Conservation (phyloP, 2,329 filamentous ascomycete species). For the Pseudopyrenochaeta lycopersici region DNA sequence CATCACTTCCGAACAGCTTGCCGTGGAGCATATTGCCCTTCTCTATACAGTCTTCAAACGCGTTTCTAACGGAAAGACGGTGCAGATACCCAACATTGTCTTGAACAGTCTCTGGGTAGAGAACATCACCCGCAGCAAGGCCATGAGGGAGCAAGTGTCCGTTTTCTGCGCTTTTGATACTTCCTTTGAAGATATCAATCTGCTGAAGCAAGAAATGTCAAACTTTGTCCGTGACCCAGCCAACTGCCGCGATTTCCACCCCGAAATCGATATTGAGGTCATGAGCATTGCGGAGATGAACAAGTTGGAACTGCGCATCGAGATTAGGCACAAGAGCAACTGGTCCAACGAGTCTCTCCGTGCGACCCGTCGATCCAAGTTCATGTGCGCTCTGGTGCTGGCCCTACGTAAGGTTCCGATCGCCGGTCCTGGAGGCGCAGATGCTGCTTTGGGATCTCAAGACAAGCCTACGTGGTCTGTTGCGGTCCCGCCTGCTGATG, state of each 20-base stretch:
- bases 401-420: conserved; percentile 90
- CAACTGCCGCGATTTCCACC: conserved; percentile 90
- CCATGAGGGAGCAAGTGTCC: conserved; percentile 86
- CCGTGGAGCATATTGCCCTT: conserved; percentile 93
- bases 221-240: conserved; percentile 83
- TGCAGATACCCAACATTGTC: conserved; percentile 87
- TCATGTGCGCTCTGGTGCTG: conserved; percentile 91
- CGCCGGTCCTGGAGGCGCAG: conserved; percentile 78
- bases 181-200: conserved; percentile 85
- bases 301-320: conserved; percentile 83
- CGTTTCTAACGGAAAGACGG: conserved; percentile 80
- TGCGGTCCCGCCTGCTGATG: conserved; percentile 73
- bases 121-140: conserved; percentile 88
- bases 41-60: conserved; percentile 92
- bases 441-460: conserved; percentile 65
- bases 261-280: conserved; percentile 81
- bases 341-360: conserved; percentile 78
- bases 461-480: conserved; percentile 87
- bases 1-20: conserved; percentile 73
- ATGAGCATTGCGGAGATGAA: conserved; percentile 83
- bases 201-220: conserved; percentile 84
- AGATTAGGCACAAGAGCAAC: conserved; percentile 83
- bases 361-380: conserved; percentile 85
- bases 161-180: conserved; percentile 88
- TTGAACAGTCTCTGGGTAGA: conserved; percentile 95